Evolutionary conservation across 2,329 filamentous ascomycete species (phyloP), one percentile per base, ranked within the genome.

Genomic region (Phoma sp.): DNA sequence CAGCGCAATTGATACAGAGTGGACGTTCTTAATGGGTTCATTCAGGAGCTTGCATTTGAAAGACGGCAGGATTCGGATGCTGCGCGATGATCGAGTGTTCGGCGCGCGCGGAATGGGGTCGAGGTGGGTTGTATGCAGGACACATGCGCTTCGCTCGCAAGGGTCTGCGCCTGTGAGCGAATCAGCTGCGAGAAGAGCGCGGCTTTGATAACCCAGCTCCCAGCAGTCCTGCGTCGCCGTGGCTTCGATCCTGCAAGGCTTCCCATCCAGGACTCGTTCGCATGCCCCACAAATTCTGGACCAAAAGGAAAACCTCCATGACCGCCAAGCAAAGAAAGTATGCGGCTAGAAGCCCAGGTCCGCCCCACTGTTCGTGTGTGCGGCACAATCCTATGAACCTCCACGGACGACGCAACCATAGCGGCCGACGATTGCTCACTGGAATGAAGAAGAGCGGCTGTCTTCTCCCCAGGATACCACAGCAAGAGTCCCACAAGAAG

Each of bases 261-360:
- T 46, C 37, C 46, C 30, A 30, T 42, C 35, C 25, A 36, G 41
- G 52, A 49, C 52, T 55, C 52, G 52, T 55, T 55, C 46, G 52
- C 52, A 55, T 55, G 52, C 46, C 46, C 52, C 46, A 47, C 37
- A 40, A 7, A 25, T 22, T 37, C 13, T 45, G 29, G 32, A 55
- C 36, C 41, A 54, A 38, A 18, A 24, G 13, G 30, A 22, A 38
- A 39, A 8, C 22, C 41, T 36, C 13, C 18, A 33, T 18, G 37
- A n/a, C 24, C 6, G 36, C 41, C 41, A 55, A 46, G 46, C 30
- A 27, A 33, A 30, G 11, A 47, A 13, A 14, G 27, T n/a, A n/a
- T 36, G 23, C 14, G 37, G 29, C 29, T 40, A 46, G 11, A 25
- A 29, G 27, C 27, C 27, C 30, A 25, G 11, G 10, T 23, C n/a